phyloP scores from a whole-genome alignment of 306 rosid species.

The Cucumis melo region DNA sequence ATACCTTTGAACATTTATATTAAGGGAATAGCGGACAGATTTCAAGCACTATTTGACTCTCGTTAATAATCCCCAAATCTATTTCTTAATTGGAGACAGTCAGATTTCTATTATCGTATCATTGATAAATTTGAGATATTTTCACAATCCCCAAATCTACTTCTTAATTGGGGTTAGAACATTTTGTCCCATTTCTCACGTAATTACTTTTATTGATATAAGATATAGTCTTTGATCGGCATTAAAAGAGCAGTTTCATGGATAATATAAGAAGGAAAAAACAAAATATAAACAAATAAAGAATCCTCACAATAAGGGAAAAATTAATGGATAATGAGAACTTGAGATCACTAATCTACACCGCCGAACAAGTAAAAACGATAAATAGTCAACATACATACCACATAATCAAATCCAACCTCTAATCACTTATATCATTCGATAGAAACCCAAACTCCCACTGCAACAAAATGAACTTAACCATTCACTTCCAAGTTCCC shows the following conservation, averaged over 20 bases:
- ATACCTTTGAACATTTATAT: neutral
- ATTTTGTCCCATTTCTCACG: neutral
- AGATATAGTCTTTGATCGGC: neutral
- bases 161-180: neutral
- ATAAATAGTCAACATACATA: neutral
- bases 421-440: neutral
- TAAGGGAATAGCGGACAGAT: neutral
- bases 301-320: neutral
- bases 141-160: neutral
- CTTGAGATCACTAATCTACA: neutral
- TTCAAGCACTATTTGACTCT: neutral
- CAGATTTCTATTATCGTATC: neutral
- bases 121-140: neutral
- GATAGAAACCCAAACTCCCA: neutral
- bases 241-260: neutral
- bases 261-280: neutral
- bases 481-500: constrained; percentile 16
- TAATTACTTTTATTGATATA: neutral
- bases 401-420: neutral
- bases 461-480: constrained; percentile 11
- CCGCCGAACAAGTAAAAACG: neutral
- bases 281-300: neutral
- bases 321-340: neutral
- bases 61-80: neutral
- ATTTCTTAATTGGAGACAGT: neutral